Evolutionary conservation across 495 filamentous ascomycete species (phyloP), one percentile per base, ranked within the genome.

Genomic region (Thozetella sp.): DNA sequence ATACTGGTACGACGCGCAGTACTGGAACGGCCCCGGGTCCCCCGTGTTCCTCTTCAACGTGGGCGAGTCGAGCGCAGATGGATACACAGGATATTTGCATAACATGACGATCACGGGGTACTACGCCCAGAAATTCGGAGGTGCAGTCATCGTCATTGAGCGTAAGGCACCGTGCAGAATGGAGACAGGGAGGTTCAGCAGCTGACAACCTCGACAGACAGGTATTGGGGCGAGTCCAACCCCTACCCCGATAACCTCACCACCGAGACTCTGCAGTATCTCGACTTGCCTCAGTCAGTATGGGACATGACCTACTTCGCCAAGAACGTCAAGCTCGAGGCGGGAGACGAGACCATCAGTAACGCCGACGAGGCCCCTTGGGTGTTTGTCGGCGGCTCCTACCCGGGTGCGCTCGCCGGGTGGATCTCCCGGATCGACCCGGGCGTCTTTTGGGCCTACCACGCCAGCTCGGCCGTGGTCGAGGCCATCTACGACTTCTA

Each of bases 391-490:
- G 88, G 88, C 25, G 83, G 85, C 40, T 86, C 83, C 10, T 90
- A 90, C 67, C 81, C 82, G 53, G 88, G 85, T 51, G 86, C 86
- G 11, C 72, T 89, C 30, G 64, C 86, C 11, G 85, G 81, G 10
- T 90, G 87, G 87, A 84, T 81, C 15, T 83, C 83, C 53, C 75
- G 73, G 13, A 77, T 78, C 23, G 73, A 82, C n/a, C 86, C 86
- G 0, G 87, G 84, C 15, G 88, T 83, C 1, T 88, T 89, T 72
- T 86, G 85, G 81, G 86, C 86, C 1, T 89, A 86, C 61, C 83
- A 87, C 62, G 80, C 86, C 20, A 86, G 83, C 50, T 84, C 81
- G 60, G 87, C 86, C 2, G 81, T 81, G 1, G 85, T 89, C 1
- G 76, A 89, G 62, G 80, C 81, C 3, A 83, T 88, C 52, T 73